Evolutionary conservation across 805 yeast genomes (phyloP), one percentile per base, ranked within the genome.

Genomic region (Candida boleticola): DNA sequence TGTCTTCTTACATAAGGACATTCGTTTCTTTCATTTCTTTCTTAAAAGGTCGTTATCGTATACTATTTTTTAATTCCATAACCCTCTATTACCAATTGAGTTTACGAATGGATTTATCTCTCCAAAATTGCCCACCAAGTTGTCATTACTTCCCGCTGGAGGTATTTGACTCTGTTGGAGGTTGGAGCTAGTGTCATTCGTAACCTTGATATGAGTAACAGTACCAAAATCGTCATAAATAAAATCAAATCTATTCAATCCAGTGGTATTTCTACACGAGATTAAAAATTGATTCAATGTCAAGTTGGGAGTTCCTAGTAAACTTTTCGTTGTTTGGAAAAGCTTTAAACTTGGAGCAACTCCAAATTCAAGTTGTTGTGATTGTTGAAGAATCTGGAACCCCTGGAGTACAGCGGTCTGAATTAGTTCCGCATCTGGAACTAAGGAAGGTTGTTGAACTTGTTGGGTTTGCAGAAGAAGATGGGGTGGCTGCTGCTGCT

Each of bases 211-310:
- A 48, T 66, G 73, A 6, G 67, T 63, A 2, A 75, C 74, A n/a
- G 61, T 64, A 1, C 76, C 74, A 33, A 65, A 56, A 42, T 73
- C 76, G 47, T 76, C 79, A 49, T 68, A 70, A 18, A 68, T 50
- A 32, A 73, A 55, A 18, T 73, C 76, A 50, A 75, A 76, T 19
- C 62, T 57, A 3, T 57, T 54, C 11, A 60, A 39, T 16, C 53
- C 55, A 2, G 53, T 36, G n/a, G 42, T 46, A 25, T 64, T 47
- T 9, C 53, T 53, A 25, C 62, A 58, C 5, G 51, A 52, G 14
- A 49, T 47, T 41, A 71, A 54, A 43, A 58, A 65, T 30, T 52
- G 68, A 45, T 58, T 70, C 47, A 52, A 65, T 44, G 55, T 58
- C 37, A 56, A 56, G 25, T 39, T 55, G 41, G 49, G 52, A 14